These are phyloP conservation scores for Neurospora sp. DNA, from an alignment of 495 filamentous ascomycete species.

Conservation along the genomic window DNA sequence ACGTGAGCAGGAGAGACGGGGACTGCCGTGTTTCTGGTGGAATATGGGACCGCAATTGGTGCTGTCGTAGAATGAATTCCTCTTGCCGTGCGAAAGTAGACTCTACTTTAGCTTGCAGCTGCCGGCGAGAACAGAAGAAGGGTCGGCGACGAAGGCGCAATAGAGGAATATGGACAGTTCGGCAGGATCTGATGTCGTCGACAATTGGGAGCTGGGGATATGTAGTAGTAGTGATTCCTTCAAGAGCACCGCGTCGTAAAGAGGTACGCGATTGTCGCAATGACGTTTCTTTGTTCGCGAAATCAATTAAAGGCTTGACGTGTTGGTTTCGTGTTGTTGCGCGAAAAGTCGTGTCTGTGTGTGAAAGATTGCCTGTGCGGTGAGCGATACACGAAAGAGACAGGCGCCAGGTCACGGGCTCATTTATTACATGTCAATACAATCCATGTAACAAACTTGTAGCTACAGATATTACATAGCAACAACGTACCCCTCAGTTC, in stretches of 20 bases:
- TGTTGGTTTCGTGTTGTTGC: not conserved
- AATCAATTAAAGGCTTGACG: not conserved
- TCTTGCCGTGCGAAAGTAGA: not conserved
- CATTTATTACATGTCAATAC: too few species aligned
- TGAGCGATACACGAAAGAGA: not conserved
- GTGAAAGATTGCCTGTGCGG: not conserved
- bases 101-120: not conserved
- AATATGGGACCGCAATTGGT: not conserved
- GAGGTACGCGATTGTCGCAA: not conserved
- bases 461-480: too few species aligned
- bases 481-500: too few species aligned
- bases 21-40: not conserved
- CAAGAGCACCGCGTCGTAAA: not conserved
- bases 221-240: not conserved
- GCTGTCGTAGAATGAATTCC: not conserved
- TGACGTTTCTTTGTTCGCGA: not conserved
- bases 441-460: too few species aligned
- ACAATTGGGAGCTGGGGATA: not conserved
- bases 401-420: not conserved
- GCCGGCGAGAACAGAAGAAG: too few species aligned
- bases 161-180: not conserved
- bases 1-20: not conserved
- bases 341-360: not conserved
- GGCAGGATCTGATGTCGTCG: not conserved
- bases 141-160: not conserved